These are phyloP conservation scores for Yamadazyma olivae DNA, from an alignment of 805 yeast genomes.

Conservation along the genomic window DNA sequence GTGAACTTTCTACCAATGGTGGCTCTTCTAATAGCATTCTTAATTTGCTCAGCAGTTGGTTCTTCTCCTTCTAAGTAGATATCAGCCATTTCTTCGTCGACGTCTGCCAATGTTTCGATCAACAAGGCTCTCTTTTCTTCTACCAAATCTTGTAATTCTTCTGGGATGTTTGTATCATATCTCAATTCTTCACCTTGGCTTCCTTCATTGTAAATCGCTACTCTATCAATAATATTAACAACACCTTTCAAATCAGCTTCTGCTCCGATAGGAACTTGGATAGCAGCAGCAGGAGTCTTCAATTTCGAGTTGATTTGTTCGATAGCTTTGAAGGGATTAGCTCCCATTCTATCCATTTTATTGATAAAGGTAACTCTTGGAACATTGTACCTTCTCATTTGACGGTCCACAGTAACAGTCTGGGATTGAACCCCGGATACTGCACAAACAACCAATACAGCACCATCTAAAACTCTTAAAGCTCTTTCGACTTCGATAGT, in stretches of 20 bases:
- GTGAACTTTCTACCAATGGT: constrained; percentile 95
- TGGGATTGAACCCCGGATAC: constrained; percentile 98
- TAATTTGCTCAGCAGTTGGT: constrained; percentile 81
- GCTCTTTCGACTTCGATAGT: constrained; percentile 99
- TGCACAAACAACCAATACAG: constrained; percentile 97
- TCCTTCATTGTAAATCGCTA: constrained; percentile 87
- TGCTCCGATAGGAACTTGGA: constrained; percentile 96
- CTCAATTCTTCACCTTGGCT: constrained; percentile 80
- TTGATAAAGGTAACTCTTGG: constrained; percentile 95
- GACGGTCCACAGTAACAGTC: constrained; percentile 98
- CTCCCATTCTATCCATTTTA: constrained; percentile 99
- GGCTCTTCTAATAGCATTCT: constrained; percentile 86
- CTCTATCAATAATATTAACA: constrained; percentile 86
- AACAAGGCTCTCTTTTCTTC: constrained; percentile 84
- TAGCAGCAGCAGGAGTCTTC: constrained; percentile 93
- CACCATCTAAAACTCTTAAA: constrained; percentile 96
- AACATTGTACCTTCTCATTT: constrained; percentile 96
- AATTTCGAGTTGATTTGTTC: constrained; percentile 86
- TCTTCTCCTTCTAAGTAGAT: constrained; percentile 84
- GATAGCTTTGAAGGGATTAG: constrained; percentile 93
- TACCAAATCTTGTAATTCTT: constrained; percentile 72
- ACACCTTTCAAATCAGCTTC: constrained; percentile 84
- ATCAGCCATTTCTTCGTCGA: constrained; percentile 96
- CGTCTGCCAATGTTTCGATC: constrained; percentile 95
- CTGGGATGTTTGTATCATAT: constrained; percentile 63